Evolutionary conservation across 2,329 filamentous ascomycete species (phyloP), one percentile per base, ranked within the genome.

Genomic region (Neocatenulostroma microsporum): DNA sequence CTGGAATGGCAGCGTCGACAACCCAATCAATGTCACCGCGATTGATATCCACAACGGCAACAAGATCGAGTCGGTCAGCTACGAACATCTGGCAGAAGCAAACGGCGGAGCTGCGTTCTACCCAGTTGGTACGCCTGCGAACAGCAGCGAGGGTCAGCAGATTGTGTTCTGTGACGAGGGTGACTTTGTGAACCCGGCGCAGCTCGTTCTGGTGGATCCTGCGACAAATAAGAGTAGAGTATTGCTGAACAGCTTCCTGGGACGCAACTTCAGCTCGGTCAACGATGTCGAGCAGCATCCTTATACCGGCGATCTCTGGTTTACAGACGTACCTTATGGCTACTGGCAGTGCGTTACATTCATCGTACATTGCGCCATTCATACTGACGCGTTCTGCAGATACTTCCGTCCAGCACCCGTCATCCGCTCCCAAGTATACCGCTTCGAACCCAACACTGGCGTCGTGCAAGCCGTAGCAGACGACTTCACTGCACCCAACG

Each of bases 241-340:
- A 0, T 57, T 80, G 4, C 36, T 80, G 9, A 75, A 74, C 51
- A 77, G 72, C 54, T 80, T 65, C 53, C 72, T 74, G 21, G 76
- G 76, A n/a, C 66, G 73, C 66, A 61, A 75, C 39, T 79, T 79
- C 56, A 75, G 68, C 50, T 76, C 72, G 0, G 53, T 77, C 7
- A 79, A 79, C 46, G 76, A 80, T 37, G 62, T 73, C 0, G 62
- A 63, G 2, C 58, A 76, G 37, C 67, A 78, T 42, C 70, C 72
- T 2, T 50, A 54, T 3, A 77, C 70, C 34, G 64, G 67, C 11
- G 69, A 76, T 24, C 56, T 80, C 4, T 80, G 77, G 61, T 79
- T 80, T 47, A 80, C 75, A 1, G 76, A 80, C 38, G 69, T 28
- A 11, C n/a, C 39, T 12, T 36, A 43, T 17, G 40, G 29, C n/a